phyloP scores from a whole-genome alignment of 257 asterid genomes.

The Solanum rostratum region DNA sequence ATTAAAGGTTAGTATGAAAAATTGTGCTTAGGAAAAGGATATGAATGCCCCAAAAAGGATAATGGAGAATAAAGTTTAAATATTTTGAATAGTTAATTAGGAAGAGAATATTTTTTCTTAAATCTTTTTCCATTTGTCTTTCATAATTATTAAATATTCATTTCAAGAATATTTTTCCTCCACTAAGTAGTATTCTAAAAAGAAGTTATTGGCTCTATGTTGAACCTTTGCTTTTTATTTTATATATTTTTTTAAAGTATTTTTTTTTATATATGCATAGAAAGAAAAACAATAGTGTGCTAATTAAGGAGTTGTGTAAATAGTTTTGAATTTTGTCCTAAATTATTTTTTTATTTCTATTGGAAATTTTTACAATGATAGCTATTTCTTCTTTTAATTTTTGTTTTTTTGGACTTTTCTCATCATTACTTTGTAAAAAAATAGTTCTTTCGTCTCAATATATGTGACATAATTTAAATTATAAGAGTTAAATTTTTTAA shows the following conservation, averaged over 20 bases:
- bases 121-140: neutral
- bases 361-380: neutral
- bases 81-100: neutral
- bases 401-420: constrained; percentile 1
- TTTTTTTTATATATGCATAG: constrained; percentile 19
- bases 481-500: neutral
- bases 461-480: neutral
- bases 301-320: neutral
- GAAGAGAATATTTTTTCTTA: neutral
- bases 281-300: neutral
- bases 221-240: neutral
- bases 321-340: neutral
- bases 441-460: neutral
- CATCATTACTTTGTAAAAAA: neutral
- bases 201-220: neutral
- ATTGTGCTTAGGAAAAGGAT: neutral
- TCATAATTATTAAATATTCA: neutral
- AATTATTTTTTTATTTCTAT: neutral
- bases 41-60: neutral
- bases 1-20: neutral
- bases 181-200: constrained; percentile 26
- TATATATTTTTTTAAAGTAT: neutral
- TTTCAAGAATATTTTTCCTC: neutral
- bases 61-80: neutral
- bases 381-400: neutral